Evolutionary conservation across 139 green algal species (phyloP).

Genomic region (Chlorella sp.): DNA sequence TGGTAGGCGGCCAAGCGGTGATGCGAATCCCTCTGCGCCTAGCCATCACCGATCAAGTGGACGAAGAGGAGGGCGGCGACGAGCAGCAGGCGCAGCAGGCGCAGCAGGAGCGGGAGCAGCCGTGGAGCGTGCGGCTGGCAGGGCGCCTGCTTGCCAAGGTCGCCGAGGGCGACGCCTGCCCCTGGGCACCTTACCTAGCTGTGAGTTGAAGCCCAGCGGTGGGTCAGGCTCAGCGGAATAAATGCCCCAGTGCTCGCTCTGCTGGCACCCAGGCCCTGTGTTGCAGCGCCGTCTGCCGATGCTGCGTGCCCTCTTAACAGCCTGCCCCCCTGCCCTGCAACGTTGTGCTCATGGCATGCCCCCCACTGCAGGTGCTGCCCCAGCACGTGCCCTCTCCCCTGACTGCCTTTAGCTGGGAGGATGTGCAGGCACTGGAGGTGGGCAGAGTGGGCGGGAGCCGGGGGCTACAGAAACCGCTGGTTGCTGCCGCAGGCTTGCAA

Average conservation of each 20-base stretch:
- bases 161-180: slow-evolving; percentile 42
- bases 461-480: too few species aligned
- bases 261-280: too few species aligned
- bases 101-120: slow-evolving; percentile 51
- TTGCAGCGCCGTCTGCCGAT: too few species aligned
- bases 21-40: slow-evolving; percentile 73
- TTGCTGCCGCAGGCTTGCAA: too few species aligned
- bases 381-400: slow-evolving; percentile 60
- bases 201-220: too few species aligned
- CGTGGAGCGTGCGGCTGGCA: slow-evolving; percentile 78
- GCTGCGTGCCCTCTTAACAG: too few species aligned
- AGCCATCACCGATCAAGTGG: slow-evolving; percentile 72
- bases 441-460: not conserved
- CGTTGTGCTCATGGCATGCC: too few species aligned
- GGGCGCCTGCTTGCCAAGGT: slow-evolving; percentile 74
- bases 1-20: slow-evolving; percentile 47
- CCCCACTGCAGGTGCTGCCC: slow-evolving; percentile 61
- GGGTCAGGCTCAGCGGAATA: too few species aligned
- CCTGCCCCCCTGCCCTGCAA: too few species aligned
- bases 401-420: slow-evolving; percentile 54
- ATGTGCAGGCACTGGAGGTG: slow-evolving; percentile 49
- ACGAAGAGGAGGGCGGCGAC: slow-evolving; percentile 63
- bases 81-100: slow-evolving; percentile 4
- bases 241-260: too few species aligned
- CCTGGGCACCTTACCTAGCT: slow-evolving; percentile 72